Conservation (phyloP, 106 monocot genomes). For the Chionographis japonica region DNA sequence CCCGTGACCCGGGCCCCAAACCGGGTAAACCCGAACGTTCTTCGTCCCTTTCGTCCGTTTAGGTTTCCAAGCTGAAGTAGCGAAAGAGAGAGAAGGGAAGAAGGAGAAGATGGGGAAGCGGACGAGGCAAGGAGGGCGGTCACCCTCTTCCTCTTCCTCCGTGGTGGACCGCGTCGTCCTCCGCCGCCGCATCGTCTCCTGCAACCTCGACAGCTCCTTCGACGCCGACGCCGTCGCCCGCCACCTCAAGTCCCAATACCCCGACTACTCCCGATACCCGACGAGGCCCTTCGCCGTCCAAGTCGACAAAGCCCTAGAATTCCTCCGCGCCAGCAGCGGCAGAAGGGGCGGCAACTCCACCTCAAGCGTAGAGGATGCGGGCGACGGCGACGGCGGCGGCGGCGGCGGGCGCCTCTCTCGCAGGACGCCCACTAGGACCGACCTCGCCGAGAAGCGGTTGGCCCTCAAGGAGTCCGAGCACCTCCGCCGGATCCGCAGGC, state of each 20-base stretch:
- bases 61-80: too few relatives aligned
- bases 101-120: conserved; percentile 26
- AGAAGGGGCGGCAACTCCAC: background rate
- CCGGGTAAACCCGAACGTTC: too few relatives aligned
- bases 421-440: background rate
- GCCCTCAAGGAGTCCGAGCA: conserved; percentile 26
- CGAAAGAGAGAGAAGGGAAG: too few relatives aligned
- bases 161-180: conserved; percentile 11
- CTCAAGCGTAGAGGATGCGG: background rate
- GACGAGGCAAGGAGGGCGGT: conserved; percentile 18
- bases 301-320: conserved; percentile 25
- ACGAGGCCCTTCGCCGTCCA: conserved; percentile 33
- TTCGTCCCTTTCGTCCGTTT: too few relatives aligned
- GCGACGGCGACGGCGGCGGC: background rate
- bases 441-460: conserved; percentile 16
- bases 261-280: conserved; percentile 47
- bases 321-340: conserved; percentile 8
- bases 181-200: conserved; percentile 28
- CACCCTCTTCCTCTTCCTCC: conserved; percentile 10
- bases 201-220: background rate
- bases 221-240: conserved; percentile 20
- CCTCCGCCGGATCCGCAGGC: conserved; percentile 6
- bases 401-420: conserved; percentile 1
- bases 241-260: conserved; percentile 39
- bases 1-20: too few relatives aligned